Evolutionary conservation across 139 green algal species (phyloP).

Genomic region (Chlamydomonas incerta): DNA sequence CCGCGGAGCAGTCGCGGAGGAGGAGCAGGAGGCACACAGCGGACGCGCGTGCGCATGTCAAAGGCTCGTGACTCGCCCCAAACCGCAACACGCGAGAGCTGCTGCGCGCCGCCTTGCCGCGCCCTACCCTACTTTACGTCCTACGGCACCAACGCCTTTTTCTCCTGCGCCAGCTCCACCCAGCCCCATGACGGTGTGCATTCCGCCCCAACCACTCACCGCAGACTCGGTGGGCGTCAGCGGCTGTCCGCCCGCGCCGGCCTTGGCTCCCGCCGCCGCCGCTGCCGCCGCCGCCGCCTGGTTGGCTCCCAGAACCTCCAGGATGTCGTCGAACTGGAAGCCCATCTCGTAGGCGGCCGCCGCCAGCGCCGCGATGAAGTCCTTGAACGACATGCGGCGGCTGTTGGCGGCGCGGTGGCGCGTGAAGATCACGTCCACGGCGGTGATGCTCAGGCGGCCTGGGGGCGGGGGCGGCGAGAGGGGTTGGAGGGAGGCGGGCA

Average conservation of each 20-base stretch:
- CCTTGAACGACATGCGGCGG: constrained; percentile 58
- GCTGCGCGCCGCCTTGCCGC: too few relatives aligned
- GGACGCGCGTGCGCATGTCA: too few relatives aligned
- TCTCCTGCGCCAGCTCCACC: not conserved
- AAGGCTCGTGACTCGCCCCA: too few relatives aligned
- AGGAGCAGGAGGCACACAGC: too few relatives aligned
- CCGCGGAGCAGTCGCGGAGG: too few relatives aligned
- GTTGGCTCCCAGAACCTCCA: constrained; percentile 45
- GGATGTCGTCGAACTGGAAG: constrained; percentile 60
- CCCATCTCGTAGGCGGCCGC: constrained; percentile 63
- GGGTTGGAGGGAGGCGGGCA: not conserved
- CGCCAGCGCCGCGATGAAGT: constrained; percentile 53
- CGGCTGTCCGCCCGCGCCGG: not conserved
- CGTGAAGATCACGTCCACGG: constrained; percentile 66
- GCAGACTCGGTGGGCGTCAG: constrained; percentile 31
- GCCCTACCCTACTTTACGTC: not conserved
- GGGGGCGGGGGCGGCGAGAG: not conserved
- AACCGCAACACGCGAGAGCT: too few relatives aligned
- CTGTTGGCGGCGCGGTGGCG: constrained; percentile 53
- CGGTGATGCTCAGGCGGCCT: constrained; percentile 62
- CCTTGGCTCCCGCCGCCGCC: too few relatives aligned
- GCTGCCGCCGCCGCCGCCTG: not conserved
- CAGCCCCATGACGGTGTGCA: not conserved
- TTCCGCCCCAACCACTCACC: constrained; percentile 30
- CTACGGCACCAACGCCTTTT: not conserved